Evolutionary conservation across 1,139 yeast species (phyloP).

Genomic region (Meyerozyma athensensis): DNA sequence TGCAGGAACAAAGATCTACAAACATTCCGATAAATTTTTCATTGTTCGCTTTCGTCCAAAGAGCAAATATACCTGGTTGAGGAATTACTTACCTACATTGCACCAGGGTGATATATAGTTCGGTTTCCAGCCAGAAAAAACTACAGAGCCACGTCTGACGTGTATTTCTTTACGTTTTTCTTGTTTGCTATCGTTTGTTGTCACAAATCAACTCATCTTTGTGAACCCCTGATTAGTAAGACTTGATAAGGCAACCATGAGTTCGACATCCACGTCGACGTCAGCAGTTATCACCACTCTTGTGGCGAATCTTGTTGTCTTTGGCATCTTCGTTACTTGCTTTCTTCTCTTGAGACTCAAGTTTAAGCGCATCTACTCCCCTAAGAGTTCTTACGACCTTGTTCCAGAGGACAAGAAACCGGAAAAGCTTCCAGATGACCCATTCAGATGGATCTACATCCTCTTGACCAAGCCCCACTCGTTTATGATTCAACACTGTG

Average conservation of each 20-base stretch:
- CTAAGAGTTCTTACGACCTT: constrained; percentile 55
- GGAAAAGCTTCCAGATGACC: constrained; percentile 57
- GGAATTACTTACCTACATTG: too few species aligned
- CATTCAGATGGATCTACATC: constrained; percentile 58
- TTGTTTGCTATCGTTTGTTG: background rate
- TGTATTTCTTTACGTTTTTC: background rate
- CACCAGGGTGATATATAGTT: too few species aligned
- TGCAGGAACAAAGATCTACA: background rate
- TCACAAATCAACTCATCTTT: background rate
- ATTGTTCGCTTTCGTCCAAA: background rate
- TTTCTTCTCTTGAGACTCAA: constrained; percentile 53
- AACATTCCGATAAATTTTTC: background rate
- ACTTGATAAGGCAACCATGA: background rate
- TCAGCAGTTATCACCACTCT: constrained; percentile 62
- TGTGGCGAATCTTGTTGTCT: constrained; percentile 50
- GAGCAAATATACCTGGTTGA: too few species aligned
- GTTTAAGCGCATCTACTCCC: constrained; percentile 62
- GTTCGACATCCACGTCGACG: constrained; percentile 43
- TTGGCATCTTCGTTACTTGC: constrained; percentile 46
- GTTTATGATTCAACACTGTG: constrained; percentile 66
- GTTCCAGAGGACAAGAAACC: constrained; percentile 60
- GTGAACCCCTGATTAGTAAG: background rate
- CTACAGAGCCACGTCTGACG: too few species aligned
- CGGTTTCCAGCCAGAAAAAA: too few species aligned
- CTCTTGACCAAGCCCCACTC: constrained; percentile 58